These are phyloP conservation scores for Kwoniella heveanensis DNA, from an alignment of 768 basidiomycete species.

Conservation along the genomic window DNA sequence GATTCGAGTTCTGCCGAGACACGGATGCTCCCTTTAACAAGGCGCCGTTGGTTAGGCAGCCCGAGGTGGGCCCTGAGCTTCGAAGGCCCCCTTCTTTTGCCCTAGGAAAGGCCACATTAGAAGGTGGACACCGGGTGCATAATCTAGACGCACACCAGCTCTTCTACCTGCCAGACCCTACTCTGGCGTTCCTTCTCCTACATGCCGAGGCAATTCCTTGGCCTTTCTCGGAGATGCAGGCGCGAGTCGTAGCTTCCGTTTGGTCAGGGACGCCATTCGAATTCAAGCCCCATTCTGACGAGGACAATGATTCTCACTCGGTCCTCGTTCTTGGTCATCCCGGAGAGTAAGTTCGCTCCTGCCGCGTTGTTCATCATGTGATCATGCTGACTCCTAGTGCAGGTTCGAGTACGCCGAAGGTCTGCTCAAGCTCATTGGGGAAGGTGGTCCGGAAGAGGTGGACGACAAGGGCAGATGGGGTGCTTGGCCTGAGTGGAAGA, in stretches of 20 bases:
- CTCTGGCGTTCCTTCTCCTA: slow-evolving; percentile 10
- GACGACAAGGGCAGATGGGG: slow-evolving; percentile 20
- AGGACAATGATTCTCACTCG: slow-evolving; percentile 20
- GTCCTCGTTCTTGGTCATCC: slow-evolving; percentile 23
- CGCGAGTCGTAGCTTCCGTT: slow-evolving; percentile 4
- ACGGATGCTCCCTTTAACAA: slow-evolving; percentile 12
- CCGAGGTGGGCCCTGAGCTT: neutral
- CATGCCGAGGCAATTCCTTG: slow-evolving; percentile 18
- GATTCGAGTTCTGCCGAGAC: slow-evolving; percentile 15
- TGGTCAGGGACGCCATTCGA: slow-evolving; percentile 16
- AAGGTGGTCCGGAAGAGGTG: slow-evolving; percentile 21
- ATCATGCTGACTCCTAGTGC: neutral
- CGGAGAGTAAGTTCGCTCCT: slow-evolving; percentile 29
- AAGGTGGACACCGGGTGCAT: slow-evolving; percentile 16
- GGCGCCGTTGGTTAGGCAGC: slow-evolving; percentile 5
- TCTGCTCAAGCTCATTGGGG: slow-evolving; percentile 23
- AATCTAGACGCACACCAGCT: slow-evolving; percentile 16
- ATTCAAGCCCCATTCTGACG: slow-evolving; percentile 11
- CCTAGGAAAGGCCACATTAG: slow-evolving; percentile 2
- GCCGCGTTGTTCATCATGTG: neutral
- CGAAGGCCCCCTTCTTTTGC: neutral
- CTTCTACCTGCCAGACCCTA: slow-evolving; percentile 20
- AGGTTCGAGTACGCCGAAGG: slow-evolving; percentile 23
- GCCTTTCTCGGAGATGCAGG: slow-evolving; percentile 22
- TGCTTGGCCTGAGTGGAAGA: slow-evolving; percentile 24